Conservation (phyloP, 1,284 basidiomycete genomes). For the Bjerkandera adusta region DNA sequence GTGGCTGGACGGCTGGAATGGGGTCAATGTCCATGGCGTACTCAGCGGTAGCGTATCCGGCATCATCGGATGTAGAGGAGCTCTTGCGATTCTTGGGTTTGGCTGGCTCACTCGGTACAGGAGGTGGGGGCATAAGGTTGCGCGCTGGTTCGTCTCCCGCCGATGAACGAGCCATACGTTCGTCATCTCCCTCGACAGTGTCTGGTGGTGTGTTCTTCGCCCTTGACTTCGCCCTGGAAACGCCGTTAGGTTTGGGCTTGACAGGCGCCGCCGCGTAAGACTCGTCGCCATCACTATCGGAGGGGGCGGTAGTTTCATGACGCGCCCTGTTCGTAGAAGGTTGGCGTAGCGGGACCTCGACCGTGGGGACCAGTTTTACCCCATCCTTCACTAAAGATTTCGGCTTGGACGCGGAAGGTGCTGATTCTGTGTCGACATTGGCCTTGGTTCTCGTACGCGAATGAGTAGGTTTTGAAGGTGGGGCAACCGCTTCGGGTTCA, state of each 20-base stretch:
- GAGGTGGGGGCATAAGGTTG: neutral
- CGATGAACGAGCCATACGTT: conserved; percentile 3
- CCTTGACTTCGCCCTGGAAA: no score
- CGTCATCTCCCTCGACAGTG: neutral
- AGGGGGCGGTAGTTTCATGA: no score
- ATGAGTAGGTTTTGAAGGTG: conserved; percentile 3
- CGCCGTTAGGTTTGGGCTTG: no score
- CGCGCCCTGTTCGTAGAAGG: no score
- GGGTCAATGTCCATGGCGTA: conserved; percentile 23
- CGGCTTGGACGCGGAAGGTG: neutral
- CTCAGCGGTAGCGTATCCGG: conserved; percentile 30
- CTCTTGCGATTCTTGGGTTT: conserved; percentile 16
- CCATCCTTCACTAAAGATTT: conserved; percentile 5
- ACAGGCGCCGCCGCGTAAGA: no score
- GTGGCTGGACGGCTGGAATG: neutral
- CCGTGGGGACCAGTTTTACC: neutral
- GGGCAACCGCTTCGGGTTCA: conserved; percentile 9
- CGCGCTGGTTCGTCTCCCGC: no score
- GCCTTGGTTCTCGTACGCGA: conserved; percentile 6
- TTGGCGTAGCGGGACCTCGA: no score
- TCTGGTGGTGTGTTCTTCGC: neutral
- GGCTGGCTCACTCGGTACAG: neutral
- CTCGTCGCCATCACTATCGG: no score
- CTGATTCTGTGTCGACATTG: neutral
- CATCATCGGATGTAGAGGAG: conserved; percentile 27